Evolutionary conservation across 2,329 filamentous ascomycete species (phyloP).

Genomic region (Grosmannia huntii): DNA sequence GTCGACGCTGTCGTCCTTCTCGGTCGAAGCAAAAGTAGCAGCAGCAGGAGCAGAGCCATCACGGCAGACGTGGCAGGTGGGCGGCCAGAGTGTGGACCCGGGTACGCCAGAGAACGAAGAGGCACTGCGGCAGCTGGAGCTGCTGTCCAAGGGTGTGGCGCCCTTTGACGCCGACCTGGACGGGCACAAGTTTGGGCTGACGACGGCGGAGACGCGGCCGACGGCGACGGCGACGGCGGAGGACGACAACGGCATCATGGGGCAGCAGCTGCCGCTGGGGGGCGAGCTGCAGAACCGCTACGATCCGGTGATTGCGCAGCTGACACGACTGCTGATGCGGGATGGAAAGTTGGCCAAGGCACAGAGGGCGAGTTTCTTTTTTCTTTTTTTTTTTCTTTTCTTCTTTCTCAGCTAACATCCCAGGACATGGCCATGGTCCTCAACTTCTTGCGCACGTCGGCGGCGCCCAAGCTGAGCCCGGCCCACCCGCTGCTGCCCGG

Average conservation of each 20-base stretch:
- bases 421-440: conserved; percentile 80
- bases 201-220: conserved; percentile 23
- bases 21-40: background rate
- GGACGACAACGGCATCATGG: background rate
- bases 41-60: background rate
- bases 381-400: background rate
- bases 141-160: conserved; percentile 20
- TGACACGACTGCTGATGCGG: conserved; percentile 83
- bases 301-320: conserved; percentile 70
- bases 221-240: background rate
- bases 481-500: conserved; percentile 61
- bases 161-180: conserved; percentile 19
- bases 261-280: conserved; percentile 35
- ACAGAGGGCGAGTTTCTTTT: conserved; percentile 58
- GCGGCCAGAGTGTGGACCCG: background rate
- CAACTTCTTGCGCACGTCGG: conserved; percentile 69
- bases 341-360: conserved; percentile 83
- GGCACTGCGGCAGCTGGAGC: conserved; percentile 23
- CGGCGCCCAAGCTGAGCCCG: conserved; percentile 64
- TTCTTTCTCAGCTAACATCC: background rate
- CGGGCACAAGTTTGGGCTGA: conserved; percentile 70
- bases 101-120: conserved; percentile 29
- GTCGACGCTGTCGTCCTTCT: background rate
- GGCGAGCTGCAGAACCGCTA: conserved; percentile 68
- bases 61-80: background rate